Percentiles rank a stretch among this genome's conserved stretches.
phyloP scores from a whole-genome alignment of 345 rosid genomes.

The Abelmoschus esculentus region DNA sequence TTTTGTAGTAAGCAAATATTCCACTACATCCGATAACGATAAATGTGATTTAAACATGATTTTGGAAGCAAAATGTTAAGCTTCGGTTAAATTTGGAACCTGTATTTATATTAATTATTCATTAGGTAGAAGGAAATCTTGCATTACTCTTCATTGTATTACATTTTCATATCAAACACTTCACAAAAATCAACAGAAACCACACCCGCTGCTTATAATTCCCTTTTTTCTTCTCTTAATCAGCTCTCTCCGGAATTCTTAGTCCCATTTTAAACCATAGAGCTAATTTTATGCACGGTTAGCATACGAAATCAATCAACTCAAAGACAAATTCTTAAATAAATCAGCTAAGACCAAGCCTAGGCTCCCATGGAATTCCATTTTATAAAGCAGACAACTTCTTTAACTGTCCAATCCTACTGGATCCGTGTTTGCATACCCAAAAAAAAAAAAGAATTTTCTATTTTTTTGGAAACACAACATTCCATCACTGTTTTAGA shows the following conservation, averaged over 20 bases:
- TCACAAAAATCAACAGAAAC: background rate
- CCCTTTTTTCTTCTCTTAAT: background rate
- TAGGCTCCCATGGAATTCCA: background rate
- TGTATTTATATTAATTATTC: background rate
- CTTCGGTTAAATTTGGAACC: background rate
- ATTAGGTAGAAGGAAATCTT: background rate
- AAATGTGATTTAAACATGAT: background rate
- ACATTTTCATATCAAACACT: background rate
- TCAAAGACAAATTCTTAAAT: background rate
- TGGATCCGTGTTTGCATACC: background rate
- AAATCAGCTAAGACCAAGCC: background rate
- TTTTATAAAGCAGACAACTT: background rate
- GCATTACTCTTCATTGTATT: background rate
- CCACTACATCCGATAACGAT: background rate
- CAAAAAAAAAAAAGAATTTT: background rate
- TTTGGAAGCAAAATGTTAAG: slow-evolving; percentile 2
- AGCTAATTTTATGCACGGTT: background rate
- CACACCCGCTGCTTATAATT: background rate
- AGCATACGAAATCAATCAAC: background rate
- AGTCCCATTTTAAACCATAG: background rate
- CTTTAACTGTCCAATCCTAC: background rate
- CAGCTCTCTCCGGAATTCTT: background rate
- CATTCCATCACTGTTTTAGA: slow-evolving; percentile 4
- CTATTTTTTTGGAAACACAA: slow-evolving; percentile 12
- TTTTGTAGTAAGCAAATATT: background rate